Conservation (phyloP, 306 rosid species). For the Vigna mungo region DNA sequence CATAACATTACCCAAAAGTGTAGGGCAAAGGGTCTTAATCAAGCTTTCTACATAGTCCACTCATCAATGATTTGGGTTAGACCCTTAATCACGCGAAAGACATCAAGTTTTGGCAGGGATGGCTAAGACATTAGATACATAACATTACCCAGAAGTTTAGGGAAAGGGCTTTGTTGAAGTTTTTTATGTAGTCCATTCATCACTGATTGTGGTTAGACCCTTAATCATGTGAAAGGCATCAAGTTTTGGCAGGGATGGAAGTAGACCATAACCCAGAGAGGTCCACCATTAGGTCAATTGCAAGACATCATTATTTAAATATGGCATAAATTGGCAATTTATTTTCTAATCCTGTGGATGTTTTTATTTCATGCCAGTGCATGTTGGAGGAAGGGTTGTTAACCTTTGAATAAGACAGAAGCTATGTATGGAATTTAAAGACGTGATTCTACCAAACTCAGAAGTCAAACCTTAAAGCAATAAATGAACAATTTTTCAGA, state of each 20-base stretch:
- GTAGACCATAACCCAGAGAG: not conserved
- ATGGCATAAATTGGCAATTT: conserved; percentile 15
- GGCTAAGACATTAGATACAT: not conserved
- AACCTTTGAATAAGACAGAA: conserved; percentile 10
- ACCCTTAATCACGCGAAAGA: too few relatives aligned
- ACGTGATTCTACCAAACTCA: not conserved
- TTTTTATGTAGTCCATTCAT: too few relatives aligned
- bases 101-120: not conserved
- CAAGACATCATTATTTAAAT: conserved; percentile 24
- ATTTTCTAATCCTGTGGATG: not conserved
- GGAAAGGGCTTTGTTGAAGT: too few relatives aligned
- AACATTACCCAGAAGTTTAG: too few relatives aligned
- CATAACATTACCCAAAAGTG: too few relatives aligned
- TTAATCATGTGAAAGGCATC: not conserved
- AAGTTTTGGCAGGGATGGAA: not conserved
- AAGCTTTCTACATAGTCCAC: too few relatives aligned
- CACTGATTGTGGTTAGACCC: too few relatives aligned
- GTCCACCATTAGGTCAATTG: not conserved
- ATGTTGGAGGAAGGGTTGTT: not conserved
- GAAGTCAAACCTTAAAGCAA: not conserved
- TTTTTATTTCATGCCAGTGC: not conserved
- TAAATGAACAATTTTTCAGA: not conserved
- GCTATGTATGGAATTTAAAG: not conserved
- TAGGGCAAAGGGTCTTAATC: too few relatives aligned
- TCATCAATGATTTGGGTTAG: too few relatives aligned